Evolutionary conservation across 139 green algal genomes (phyloP).

Genomic region (Picochlorum sp.): DNA sequence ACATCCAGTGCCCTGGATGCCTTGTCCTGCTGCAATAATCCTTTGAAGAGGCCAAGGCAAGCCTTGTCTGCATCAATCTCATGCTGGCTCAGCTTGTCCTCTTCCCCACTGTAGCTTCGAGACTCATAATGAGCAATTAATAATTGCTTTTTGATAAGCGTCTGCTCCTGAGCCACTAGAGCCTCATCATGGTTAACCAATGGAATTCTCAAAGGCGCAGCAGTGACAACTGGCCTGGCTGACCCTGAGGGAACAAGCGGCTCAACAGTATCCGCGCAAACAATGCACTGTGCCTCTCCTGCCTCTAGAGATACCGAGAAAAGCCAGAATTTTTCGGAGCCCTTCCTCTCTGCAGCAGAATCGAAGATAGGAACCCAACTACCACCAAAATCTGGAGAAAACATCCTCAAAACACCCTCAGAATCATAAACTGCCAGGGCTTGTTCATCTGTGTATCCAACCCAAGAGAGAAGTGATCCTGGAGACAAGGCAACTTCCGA

Average conservation of each 20-base stretch:
- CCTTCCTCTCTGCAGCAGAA: conserved; percentile 26
- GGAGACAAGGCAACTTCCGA: conserved; percentile 42
- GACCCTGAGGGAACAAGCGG: conserved; percentile 26
- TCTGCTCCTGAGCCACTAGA: neutral
- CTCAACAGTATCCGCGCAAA: conserved; percentile 28
- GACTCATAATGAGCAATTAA: conserved; percentile 1
- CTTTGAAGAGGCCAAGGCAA: conserved; percentile 15
- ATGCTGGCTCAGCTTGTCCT: neutral
- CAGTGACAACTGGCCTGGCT: conserved; percentile 52
- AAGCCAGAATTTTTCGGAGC: conserved; percentile 56
- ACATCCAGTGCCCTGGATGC: conserved; percentile 37
- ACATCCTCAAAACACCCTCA: conserved; percentile 36
- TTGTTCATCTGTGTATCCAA: conserved; percentile 64
- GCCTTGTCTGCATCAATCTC: conserved; percentile 15
- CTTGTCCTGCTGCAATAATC: conserved; percentile 28
- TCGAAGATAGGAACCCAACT: conserved; percentile 60
- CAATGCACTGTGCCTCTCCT: conserved; percentile 53
- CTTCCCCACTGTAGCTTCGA: conserved; percentile 4
- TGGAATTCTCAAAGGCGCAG: conserved; percentile 31
- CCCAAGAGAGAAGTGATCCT: conserved; percentile 48
- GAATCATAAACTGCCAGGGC: conserved; percentile 49
- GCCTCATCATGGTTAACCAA: conserved; percentile 30
- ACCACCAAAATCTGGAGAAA: conserved; percentile 48
- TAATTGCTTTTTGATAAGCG: conserved; percentile 4
- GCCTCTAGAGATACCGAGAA: conserved; percentile 31